Conservation (phyloP, 2,329 filamentous ascomycete species). For the Cryphonectria japonica region DNA sequence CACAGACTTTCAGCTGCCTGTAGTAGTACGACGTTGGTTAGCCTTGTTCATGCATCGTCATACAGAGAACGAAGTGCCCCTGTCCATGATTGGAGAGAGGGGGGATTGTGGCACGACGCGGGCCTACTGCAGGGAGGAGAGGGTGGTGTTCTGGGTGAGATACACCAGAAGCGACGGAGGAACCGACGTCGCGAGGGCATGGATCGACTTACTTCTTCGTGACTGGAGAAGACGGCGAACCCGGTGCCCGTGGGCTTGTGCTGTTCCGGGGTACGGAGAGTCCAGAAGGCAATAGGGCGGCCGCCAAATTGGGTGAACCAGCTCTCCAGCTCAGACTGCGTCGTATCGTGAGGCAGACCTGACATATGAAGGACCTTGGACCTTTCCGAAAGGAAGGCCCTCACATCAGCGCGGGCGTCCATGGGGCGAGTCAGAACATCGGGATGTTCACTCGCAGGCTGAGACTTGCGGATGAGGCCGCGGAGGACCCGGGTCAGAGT, state of each 20-base stretch:
- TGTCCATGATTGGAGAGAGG: background rate
- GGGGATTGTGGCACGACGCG: background rate
- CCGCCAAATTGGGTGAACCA: slow-evolving; percentile 99
- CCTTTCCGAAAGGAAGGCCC: slow-evolving; percentile 92
- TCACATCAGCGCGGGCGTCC: slow-evolving; percentile 94
- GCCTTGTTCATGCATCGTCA: slow-evolving; percentile 4
- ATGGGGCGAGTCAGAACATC: slow-evolving; percentile 94
- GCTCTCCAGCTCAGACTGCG: slow-evolving; percentile 96
- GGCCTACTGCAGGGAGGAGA: background rate
- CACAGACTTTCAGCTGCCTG: slow-evolving; percentile 96
- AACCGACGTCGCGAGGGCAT: too few relatives aligned
- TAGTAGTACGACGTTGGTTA: slow-evolving; percentile 24
- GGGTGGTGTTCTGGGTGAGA: too few relatives aligned
- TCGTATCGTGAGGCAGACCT: slow-evolving; percentile 95
- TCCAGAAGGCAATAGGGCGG: slow-evolving; percentile 98
- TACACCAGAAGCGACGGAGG: too few relatives aligned
- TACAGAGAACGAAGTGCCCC: background rate
- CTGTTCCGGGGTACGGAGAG: slow-evolving; percentile 93
- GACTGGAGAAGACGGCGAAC: slow-evolving; percentile 97
- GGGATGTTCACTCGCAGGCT: slow-evolving; percentile 89
- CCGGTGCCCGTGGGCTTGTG: slow-evolving; percentile 99
- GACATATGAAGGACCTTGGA: slow-evolving; percentile 99
- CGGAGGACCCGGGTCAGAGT: slow-evolving; percentile 91
- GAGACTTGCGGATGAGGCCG: slow-evolving; percentile 93
- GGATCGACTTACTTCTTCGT: slow-evolving; percentile 81